These are phyloP conservation scores for Leptomonas seymouri DNA, from an alignment of 208 protist genomes.

Conservation along the genomic window DNA sequence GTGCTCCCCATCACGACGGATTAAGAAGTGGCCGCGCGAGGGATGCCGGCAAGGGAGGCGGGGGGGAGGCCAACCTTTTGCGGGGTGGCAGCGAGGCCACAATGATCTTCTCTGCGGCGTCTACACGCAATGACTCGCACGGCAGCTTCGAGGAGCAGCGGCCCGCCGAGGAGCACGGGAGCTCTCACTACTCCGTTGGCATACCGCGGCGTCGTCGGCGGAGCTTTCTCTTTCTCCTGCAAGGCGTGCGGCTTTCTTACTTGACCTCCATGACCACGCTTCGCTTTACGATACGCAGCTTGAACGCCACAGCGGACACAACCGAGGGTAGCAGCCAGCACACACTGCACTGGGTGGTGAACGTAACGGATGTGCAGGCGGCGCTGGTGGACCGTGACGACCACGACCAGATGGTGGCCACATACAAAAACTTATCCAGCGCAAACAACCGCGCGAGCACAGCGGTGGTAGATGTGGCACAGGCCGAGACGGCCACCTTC, in stretches of 20 bases:
- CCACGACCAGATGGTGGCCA: slow-evolving; percentile 67
- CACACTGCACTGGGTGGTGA: slow-evolving; percentile 55
- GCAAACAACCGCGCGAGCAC: not conserved
- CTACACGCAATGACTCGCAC: too few species aligned
- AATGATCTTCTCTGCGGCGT: too few species aligned
- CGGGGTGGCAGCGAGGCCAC: not conserved
- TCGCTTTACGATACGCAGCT: slow-evolving; percentile 57
- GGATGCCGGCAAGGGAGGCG: not conserved
- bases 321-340: slow-evolving; percentile 30
- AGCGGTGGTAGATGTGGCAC: not conserved
- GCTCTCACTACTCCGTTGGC: too few species aligned
- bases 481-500: slow-evolving; percentile 6
- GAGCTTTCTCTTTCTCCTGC: slow-evolving; percentile 72
- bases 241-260: slow-evolving; percentile 72
- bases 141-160: not conserved
- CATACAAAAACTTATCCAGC: slow-evolving; percentile 19
- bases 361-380: slow-evolving; percentile 67
- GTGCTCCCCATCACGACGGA: not conserved
- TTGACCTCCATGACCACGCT: slow-evolving; percentile 85
- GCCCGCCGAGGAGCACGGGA: not conserved
- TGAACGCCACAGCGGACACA: slow-evolving; percentile 64
- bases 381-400: slow-evolving; percentile 88
- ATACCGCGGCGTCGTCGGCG: slow-evolving; percentile 16
- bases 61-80: too few species aligned
- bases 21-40: not conserved